Evolutionary conservation across 2,329 filamentous ascomycete species (phyloP).

Genomic region (Penicillium sp.): DNA sequence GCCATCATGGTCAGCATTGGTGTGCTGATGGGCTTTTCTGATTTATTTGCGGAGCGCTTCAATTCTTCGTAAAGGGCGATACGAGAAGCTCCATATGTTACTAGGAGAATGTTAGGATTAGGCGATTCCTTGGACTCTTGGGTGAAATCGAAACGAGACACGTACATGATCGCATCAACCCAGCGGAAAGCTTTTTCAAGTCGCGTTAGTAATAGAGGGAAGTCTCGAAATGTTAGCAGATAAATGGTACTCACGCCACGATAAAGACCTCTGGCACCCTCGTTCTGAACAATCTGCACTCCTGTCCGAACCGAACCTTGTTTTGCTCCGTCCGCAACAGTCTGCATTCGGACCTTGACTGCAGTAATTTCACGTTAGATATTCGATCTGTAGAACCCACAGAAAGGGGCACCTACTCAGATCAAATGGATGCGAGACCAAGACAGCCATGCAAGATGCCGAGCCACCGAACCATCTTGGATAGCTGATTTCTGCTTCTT

Average conservation of each 20-base stretch:
- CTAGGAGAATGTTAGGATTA: constrained; percentile 6
- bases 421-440: constrained; percentile 30
- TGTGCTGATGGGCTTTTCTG: constrained; percentile 9
- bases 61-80: constrained; percentile 29
- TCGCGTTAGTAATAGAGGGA: not conserved
- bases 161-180: constrained; percentile 25
- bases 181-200: constrained; percentile 23
- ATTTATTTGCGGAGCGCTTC: constrained; percentile 15
- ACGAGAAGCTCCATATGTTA: constrained; percentile 29
- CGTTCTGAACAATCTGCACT: constrained; percentile 18
- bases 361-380: not conserved
- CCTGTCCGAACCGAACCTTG: constrained; percentile 18
- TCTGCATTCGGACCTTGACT: constrained; percentile 32
- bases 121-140: not conserved
- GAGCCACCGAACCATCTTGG: constrained; percentile 26
- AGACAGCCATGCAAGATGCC: constrained; percentile 32
- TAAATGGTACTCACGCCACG: constrained; percentile 16
- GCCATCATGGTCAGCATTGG: constrained; percentile 20
- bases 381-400: not conserved
- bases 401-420: constrained; percentile 15
- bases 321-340: constrained; percentile 12
- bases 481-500: constrained; percentile 8
- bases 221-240: not conserved
- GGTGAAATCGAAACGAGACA: not conserved
- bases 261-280: constrained; percentile 22